A percentile compares a stretch with the other conserved stretches of the same genome.
phyloP scores from a whole-genome alignment of 768 basidiomycete genomes.

The Flagelloscypha sp. region DNA sequence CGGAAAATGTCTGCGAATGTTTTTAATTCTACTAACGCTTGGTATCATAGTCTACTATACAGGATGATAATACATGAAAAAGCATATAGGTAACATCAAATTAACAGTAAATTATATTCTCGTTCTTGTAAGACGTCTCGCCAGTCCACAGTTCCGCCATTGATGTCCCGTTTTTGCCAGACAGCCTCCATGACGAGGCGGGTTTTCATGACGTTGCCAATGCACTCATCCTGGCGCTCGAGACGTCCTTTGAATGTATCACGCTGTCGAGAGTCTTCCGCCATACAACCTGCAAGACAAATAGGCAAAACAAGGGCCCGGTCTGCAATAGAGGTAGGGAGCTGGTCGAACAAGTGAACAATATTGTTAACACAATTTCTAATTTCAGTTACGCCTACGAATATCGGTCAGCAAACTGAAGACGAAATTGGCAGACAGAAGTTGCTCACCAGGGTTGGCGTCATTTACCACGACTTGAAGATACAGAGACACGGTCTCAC shows the following conservation, averaged over 20 bases:
- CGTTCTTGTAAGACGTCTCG: slow-evolving; percentile 49
- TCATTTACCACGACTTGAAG: slow-evolving; percentile 66
- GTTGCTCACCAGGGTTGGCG: slow-evolving; percentile 52
- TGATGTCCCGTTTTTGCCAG: slow-evolving; percentile 59
- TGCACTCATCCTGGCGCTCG: slow-evolving; percentile 43
- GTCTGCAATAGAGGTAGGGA: slow-evolving; percentile 55
- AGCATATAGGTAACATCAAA: no score
- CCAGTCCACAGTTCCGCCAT: slow-evolving; percentile 48
- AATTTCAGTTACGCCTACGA: slow-evolving; percentile 66
- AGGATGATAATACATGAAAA: no score
- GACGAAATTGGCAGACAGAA: slow-evolving; percentile 3
- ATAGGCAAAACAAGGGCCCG: slow-evolving; percentile 66
- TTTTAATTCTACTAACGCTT: no score
- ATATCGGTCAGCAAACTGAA: no score
- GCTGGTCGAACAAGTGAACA: slow-evolving; percentile 41
- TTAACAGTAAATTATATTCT: slow-evolving; percentile 40
- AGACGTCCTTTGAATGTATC: slow-evolving; percentile 54
- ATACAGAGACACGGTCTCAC: slow-evolving; percentile 58
- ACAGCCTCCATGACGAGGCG: slow-evolving; percentile 57
- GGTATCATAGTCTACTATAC: no score
- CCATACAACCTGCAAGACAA: slow-evolving; percentile 66
- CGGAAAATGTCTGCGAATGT: no score
- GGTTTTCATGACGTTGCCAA: slow-evolving; percentile 53
- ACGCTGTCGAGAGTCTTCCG: slow-evolving; percentile 50
- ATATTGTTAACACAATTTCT: slow-evolving; percentile 45